Evolutionary conservation across 2,329 filamentous ascomycete genomes (phyloP).

Genomic region (Amauroascus verrucosus): DNA sequence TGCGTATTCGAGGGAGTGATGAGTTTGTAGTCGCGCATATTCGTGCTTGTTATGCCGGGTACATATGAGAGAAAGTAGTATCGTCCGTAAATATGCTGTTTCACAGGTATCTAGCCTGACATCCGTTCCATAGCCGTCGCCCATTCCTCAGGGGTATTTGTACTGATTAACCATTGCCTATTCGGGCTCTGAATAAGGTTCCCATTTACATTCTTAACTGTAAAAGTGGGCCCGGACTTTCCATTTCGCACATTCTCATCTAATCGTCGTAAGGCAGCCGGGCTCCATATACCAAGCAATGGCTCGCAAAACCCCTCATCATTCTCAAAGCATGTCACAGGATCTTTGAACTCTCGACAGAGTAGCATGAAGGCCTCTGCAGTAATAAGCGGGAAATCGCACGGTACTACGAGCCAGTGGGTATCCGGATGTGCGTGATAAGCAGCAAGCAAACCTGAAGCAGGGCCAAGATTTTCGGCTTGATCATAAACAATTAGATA

Average conservation of each 20-base stretch:
- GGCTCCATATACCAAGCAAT: constrained; percentile 30
- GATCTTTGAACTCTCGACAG: constrained; percentile 17
- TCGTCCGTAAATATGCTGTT: neutral
- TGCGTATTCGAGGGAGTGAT: neutral
- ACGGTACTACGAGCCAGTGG: constrained; percentile 28
- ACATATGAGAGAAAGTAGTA: neutral
- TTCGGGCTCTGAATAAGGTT: constrained; percentile 13
- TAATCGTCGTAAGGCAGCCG: constrained; percentile 23
- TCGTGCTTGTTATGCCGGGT: neutral
- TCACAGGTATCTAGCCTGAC: neutral
- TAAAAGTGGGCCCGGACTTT: constrained; percentile 16
- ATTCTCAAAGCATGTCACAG: constrained; percentile 30
- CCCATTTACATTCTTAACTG: constrained; percentile 17
- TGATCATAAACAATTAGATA: constrained; percentile 10
- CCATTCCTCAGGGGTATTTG: constrained; percentile 34
- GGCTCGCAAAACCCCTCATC: constrained; percentile 26
- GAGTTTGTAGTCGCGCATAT: neutral
- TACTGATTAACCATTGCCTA: constrained; percentile 19
- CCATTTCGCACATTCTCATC: constrained; percentile 17
- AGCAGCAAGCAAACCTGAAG: constrained; percentile 26
- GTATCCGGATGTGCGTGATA: constrained; percentile 20
- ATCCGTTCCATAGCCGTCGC: constrained; percentile 1
- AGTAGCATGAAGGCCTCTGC: constrained; percentile 23
- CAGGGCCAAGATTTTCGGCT: constrained; percentile 18
- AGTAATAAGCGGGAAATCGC: constrained; percentile 28